Evolutionary conservation across 371 early-diverging fungal genomes (phyloP), one percentile per base, ranked within the genome.

Genomic region (Mucor velutinosus): DNA sequence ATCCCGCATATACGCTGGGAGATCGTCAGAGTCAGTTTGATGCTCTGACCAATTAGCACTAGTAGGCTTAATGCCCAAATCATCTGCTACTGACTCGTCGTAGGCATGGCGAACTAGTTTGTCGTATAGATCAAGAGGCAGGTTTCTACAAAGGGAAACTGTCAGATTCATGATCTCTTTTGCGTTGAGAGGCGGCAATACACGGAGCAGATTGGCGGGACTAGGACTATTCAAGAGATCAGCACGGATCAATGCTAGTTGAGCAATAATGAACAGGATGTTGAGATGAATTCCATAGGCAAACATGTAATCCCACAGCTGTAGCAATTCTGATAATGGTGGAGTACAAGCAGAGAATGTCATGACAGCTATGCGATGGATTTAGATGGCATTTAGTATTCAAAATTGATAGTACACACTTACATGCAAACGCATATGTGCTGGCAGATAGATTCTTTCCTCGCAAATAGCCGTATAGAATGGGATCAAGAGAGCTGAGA

Each of bases 241-340:
- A 47, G 87, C 79, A 10, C 94, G 85, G 64, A 95, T 93, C 37
- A 90, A 65, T 5, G 90, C 73, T 56, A 98, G 69, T 68, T 94
- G 95, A 27, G 94, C 92, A 59, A 96, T 88, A 47, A 95, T 90
- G 74, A 92, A 94, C 3, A 97, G 72, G 27, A 98, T 90, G 68
- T 97, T 97, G 45, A 95, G 81, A 77, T 98, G 97, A 51, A 95
- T 82, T 7, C 98, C 98, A 75, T 87, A 93, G 0, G 95, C 93
- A 65, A 98, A 81, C 72, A 93, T 83, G 64, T 94, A 92, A 74
- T 98, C 98, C 98, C 98, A 98, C 29, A 98, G 84, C 35, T 87
- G 77, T 41, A 97, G 78, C 0, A 93, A 83, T 76, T 96, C 89
- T 23, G 87, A 81, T 62, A 97, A 76, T 41, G 98, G 97, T 0